Evolutionary conservation across 148 eudicot genomes (phyloP).

Genomic region (Rhododendron mucronatum): DNA sequence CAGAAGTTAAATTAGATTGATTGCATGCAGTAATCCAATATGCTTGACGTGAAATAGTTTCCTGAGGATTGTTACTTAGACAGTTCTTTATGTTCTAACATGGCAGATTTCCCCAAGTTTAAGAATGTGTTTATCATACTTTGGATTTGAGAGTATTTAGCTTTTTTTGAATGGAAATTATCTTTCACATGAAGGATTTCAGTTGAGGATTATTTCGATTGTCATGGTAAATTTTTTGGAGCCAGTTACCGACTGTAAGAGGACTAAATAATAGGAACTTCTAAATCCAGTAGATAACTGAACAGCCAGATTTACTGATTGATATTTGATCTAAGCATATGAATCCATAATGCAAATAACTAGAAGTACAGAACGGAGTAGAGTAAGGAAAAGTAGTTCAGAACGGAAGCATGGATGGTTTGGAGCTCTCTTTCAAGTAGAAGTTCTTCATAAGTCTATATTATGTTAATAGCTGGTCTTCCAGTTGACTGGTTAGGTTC

Average conservation of each 20-base stretch:
- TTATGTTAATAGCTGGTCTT: conserved; percentile 3
- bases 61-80: not conserved
- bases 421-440: not conserved
- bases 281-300: not conserved
- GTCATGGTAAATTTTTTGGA: not conserved
- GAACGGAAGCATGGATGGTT: not conserved
- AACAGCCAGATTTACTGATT: not conserved
- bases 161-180: not conserved
- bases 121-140: not conserved
- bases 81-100: not conserved
- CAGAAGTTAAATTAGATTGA: not conserved
- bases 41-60: not conserved
- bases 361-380: not conserved
- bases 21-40: not conserved
- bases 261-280: not conserved
- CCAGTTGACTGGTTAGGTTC: not conserved
- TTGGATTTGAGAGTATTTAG: not conserved
- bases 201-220: not conserved
- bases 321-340: not conserved
- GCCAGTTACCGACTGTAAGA: not conserved
- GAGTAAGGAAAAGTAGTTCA: not conserved
- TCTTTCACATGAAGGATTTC: not conserved
- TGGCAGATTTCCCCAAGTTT: not conserved
- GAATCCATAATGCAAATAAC: not conserved
- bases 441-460: conserved; percentile 1